These are phyloP conservation scores for Arthrobotrys conoides DNA, from an alignment of 2,329 filamentous ascomycete genomes.

Conservation along the genomic window DNA sequence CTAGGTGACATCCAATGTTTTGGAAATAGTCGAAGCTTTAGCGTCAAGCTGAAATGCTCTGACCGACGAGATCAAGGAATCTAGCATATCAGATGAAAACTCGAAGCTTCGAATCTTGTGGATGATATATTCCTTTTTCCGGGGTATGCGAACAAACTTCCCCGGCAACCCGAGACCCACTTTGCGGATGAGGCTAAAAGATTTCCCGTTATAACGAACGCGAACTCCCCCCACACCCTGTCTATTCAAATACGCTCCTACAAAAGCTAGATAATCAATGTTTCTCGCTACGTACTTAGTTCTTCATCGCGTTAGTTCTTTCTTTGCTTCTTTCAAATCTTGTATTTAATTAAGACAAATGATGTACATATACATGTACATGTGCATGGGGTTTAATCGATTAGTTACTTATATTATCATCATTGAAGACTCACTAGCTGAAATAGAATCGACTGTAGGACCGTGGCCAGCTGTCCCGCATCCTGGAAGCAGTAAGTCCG, in stretches of 20 bases:
- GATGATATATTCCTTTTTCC: slow-evolving; percentile 17
- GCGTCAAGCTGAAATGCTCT: neutral
- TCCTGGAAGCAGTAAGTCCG: neutral
- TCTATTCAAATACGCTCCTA: neutral
- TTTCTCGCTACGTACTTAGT: neutral
- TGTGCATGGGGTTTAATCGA: slow-evolving; percentile 17
- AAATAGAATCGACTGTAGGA: neutral
- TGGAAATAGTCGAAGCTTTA: no score
- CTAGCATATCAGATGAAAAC: slow-evolving; percentile 1
- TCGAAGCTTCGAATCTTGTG: slow-evolving; percentile 22
- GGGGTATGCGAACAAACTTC: neutral
- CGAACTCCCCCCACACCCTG: neutral
- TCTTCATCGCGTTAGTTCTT: neutral
- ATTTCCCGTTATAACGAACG: neutral
- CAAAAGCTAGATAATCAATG: neutral
- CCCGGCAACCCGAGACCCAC: slow-evolving; percentile 23
- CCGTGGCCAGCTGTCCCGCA: slow-evolving; percentile 6
- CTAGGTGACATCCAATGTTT: neutral
- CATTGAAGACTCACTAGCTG: neutral
- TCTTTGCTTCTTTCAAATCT: slow-evolving; percentile 1
- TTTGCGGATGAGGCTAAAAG: neutral
- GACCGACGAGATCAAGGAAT: neutral
- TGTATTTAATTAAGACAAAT: slow-evolving; percentile 11
- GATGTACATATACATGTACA: slow-evolving; percentile 23
- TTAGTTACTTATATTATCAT: neutral